Percentiles rank a stretch among this genome's conserved stretches.
Evolutionary conservation across 2,329 filamentous ascomycete genomes (phyloP).

Genomic region (Diplodia sapinea): DNA sequence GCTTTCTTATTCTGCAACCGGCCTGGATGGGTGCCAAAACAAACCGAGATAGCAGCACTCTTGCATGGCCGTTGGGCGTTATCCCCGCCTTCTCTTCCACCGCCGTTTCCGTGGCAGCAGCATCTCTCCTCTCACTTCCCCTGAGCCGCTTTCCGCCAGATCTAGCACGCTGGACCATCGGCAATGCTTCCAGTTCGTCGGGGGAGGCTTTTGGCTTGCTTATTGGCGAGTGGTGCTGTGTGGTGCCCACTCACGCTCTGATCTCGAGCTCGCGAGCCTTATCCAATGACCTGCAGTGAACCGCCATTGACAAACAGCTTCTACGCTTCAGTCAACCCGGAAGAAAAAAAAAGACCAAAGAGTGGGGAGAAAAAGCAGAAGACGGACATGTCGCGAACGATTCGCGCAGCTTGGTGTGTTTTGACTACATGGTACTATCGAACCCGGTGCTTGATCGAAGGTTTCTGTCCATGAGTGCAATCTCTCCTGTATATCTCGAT

Average conservation of each 20-base stretch:
- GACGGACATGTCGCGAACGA: neutral
- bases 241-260: too few relatives aligned
- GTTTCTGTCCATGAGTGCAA: neutral
- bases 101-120: neutral
- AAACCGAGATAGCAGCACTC: conserved; percentile 11
- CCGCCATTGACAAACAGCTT: neutral
- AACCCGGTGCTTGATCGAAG: neutral
- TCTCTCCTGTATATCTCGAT: neutral
- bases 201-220: neutral
- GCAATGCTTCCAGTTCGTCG: too few relatives aligned
- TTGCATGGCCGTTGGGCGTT: neutral
- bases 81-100: neutral
- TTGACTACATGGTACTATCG: conserved; percentile 8
- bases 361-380: too few relatives aligned
- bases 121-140: neutral
- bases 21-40: neutral
- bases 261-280: too few relatives aligned
- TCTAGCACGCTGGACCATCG: neutral
- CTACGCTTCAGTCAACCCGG: neutral
- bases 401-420: neutral
- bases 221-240: neutral
- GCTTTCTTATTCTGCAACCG: conserved; percentile 7
- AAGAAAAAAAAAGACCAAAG: neutral
- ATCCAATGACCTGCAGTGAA: neutral
- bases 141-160: neutral